Base-by-base conservation (phyloP, 768 basidiomycete genomes). In the Suillus decipiens region DNA sequence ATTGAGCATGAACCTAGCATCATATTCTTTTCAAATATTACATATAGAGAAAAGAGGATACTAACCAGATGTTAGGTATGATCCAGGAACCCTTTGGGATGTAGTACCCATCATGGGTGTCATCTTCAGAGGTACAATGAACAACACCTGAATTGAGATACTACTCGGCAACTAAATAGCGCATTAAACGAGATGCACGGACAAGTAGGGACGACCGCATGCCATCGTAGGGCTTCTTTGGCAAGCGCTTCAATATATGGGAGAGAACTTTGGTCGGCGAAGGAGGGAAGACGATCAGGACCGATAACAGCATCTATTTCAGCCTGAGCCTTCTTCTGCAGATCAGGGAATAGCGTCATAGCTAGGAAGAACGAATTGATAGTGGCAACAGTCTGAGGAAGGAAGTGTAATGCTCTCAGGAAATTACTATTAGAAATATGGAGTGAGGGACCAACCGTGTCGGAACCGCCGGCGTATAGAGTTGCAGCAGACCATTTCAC, bases 281-380 rank as follows among this genome's bases (percentile, higher is more conserved):
- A 84, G 17, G 80, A 82, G 63, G 88, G 88, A 34, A 89, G 81
- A 63, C 87, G 80, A 67, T 86, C 84, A 64, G 72, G 75, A 62
- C 88, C 87, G 66, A 88, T 69, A 11, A 88, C 79, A 43, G 78
- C 70, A 70, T 89, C 87, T 64, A 89, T 82, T 73, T 89, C 88
- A 60, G 76, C 77, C 65, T 87, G 87, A 14, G 87, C 88, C 71
- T 82, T 88, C 71, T 78, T 82, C 66, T 80, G 80, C 31, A 75
- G 84, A 48, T 83, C 82, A 8, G 87, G 2, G 17, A 53, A 51
- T 63, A 60, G 65, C 61, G 43, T 31, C 28, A 70, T 28, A 6
- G 15, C 39, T 33, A 8, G 15, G 53, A 28, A 56, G 2, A 48
- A 24, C 47, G 53, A 14, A 33, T 67, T 72, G 41, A 67, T 67